Evolutionary conservation across 1,284 basidiomycete genomes (phyloP), one percentile per base, ranked within the genome.

Genomic region (Anthracocystis setariae): DNA sequence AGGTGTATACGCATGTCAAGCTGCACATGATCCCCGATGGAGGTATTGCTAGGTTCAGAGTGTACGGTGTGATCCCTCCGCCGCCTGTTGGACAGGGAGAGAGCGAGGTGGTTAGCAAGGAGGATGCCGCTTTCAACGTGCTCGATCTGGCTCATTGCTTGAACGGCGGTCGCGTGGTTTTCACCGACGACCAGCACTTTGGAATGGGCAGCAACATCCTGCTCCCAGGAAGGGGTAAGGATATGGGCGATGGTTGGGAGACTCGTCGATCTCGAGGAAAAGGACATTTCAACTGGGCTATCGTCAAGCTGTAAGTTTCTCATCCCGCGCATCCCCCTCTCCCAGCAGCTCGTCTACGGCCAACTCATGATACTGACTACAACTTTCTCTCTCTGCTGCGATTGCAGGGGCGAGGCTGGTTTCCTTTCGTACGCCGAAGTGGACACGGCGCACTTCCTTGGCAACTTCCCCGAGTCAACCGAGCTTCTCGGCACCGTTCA

Each of bases 161-260:
- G 76, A 89, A 92, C 44, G 94, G 94, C 20, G 96, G 92, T 8
- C 87, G 89, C 3, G 91, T 93, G 21, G 88, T 92, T 25, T 88
- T 86, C 58, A 85, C 85, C 59, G 86, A 85, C 29, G 93, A 98
- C 84, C 92, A 97, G 80, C 95, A 98, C 85, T 98, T 93, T 79
- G 94, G 94, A 21, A 88, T 91, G 3, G 94, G 94, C 1, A 88
- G 90, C 8, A 98, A 98, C 84, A 85, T 98, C 63, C 89, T 98
- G 56, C 85, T 97, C 37, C 94, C 94, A 1, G 95, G 95, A 32
- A 85, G 95, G 82, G 91, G 91, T 82, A 79, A 80, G 80, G 91
- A 96, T 79, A 98, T 98, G 94, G 90, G 93, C 17, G 94, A 98
- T 81, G 95, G 96, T 7, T 98, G 95, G 96, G 95, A 98, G 84